These are phyloP conservation scores for Mycena latifolia DNA, from an alignment of 768 basidiomycete genomes.

Conservation along the genomic window DNA sequence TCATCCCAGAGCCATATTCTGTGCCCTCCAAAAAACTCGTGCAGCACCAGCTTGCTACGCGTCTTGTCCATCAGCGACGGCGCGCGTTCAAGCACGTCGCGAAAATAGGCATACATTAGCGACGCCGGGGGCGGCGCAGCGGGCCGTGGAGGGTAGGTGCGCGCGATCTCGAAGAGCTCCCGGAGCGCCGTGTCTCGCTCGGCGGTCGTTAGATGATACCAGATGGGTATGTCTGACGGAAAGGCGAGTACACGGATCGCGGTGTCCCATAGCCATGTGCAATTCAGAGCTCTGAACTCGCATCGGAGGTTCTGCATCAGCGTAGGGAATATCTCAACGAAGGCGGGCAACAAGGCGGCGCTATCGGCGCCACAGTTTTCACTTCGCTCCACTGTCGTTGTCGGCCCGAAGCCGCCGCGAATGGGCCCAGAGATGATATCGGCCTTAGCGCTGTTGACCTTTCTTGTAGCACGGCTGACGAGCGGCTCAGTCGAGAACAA, in stretches of 20 bases:
- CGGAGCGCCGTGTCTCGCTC: background rate
- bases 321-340: too few relatives aligned
- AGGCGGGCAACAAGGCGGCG: too few relatives aligned
- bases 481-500: background rate
- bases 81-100: background rate
- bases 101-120: background rate
- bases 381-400: too few relatives aligned
- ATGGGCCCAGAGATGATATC: too few relatives aligned
- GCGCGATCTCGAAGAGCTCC: background rate
- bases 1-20: constrained; percentile 11
- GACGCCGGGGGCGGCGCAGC: background rate
- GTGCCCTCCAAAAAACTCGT: background rate
- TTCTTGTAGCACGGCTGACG: background rate
- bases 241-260: constrained; percentile 5
- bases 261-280: constrained; percentile 13
- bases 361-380: too few relatives aligned
- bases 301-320: background rate
- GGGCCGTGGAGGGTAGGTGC: constrained; percentile 6
- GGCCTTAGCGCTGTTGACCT: too few relatives aligned
- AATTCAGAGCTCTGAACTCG: background rate
- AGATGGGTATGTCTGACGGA: constrained; percentile 7
- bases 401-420: too few relatives aligned
- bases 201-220: background rate
- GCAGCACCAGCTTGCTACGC: background rate
- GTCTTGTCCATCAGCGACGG: background rate